A percentile compares a stretch with the other conserved stretches of the same genome.
Conservation (phyloP, 83 land plant species). For the Picea abies region DNA sequence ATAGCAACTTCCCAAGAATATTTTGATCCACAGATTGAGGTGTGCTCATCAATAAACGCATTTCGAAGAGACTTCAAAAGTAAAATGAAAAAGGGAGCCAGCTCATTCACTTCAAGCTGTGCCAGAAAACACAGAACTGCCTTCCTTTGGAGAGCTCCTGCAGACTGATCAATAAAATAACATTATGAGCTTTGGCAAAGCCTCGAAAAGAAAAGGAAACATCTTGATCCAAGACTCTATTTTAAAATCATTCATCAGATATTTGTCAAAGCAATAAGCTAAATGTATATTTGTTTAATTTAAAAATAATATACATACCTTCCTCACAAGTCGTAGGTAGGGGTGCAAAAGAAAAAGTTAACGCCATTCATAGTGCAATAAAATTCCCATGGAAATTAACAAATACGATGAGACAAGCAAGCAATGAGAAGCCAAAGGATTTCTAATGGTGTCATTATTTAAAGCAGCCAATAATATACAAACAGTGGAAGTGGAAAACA, state of each 20-base stretch:
- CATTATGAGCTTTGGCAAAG: neutral
- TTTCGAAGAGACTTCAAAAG: slow-evolving; percentile 58
- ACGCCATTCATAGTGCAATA: no score
- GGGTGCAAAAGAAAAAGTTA: no score
- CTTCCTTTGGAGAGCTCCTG: slow-evolving; percentile 63
- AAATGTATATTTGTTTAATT: no score
- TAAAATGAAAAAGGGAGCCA: slow-evolving; percentile 68
- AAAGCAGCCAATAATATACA: no score
- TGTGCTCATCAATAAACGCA: slow-evolving; percentile 22
- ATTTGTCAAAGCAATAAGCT: no score
- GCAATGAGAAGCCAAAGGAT: no score
- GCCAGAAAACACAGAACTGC: slow-evolving; percentile 75
- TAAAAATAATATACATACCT: no score
- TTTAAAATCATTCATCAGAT: neutral
- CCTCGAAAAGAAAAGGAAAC: slow-evolving; percentile 1
- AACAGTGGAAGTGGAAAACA: no score
- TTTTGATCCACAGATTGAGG: slow-evolving; percentile 14
- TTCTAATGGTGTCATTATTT: no score
- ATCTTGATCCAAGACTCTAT: neutral
- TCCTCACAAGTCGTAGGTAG: no score
- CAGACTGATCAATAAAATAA: slow-evolving; percentile 46
- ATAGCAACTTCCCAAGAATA: slow-evolving; percentile 29
- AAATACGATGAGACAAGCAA: no score
- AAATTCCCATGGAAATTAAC: no score
- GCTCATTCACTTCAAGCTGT: slow-evolving; percentile 73